Conservation (phyloP, 2,329 filamentous ascomycete species). For the Pseudogymnoascus sp. region DNA sequence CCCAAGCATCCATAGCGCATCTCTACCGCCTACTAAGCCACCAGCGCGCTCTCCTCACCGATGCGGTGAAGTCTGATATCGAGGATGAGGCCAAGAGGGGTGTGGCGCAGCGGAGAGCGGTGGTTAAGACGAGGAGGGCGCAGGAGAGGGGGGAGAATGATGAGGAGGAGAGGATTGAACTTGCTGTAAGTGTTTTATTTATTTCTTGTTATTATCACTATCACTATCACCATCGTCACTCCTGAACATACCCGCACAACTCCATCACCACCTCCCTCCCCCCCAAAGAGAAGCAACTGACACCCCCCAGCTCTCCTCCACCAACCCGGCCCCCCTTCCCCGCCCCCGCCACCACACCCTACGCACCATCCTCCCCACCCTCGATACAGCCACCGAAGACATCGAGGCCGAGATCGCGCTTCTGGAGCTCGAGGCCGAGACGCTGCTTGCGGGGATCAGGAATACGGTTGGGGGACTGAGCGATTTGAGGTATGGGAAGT, state of each 20-base stretch:
- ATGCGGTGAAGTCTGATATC: conserved; percentile 58
- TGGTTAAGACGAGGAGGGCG: conserved; percentile 44
- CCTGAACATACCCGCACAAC: background rate
- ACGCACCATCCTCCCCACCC: conserved; percentile 55
- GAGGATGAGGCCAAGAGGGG: conserved; percentile 55
- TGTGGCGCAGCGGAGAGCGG: conserved; percentile 48
- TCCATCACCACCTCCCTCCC: background rate
- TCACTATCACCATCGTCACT: background rate
- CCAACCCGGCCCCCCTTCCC: background rate
- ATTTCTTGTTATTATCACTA: background rate
- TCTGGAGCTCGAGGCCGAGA: conserved; percentile 56
- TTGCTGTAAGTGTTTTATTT: conserved; percentile 36
- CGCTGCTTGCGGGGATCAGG: conserved; percentile 52
- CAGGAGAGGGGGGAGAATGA: conserved; percentile 49
- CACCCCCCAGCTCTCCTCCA: background rate
- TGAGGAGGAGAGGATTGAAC: conserved; percentile 37
- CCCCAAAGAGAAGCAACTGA: background rate
- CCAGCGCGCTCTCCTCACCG: conserved; percentile 60
- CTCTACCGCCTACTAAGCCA: conserved; percentile 76
- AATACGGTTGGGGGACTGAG: conserved; percentile 66
- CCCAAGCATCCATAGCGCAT: conserved; percentile 33
- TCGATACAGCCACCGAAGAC: conserved; percentile 57
- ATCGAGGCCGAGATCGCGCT: conserved; percentile 60
- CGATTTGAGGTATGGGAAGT: conserved; percentile 72
- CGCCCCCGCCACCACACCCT: conserved; percentile 45